phyloP scores from a whole-genome alignment of 2,329 filamentous ascomycete genomes.

The Uncinocarpus reesii region DNA sequence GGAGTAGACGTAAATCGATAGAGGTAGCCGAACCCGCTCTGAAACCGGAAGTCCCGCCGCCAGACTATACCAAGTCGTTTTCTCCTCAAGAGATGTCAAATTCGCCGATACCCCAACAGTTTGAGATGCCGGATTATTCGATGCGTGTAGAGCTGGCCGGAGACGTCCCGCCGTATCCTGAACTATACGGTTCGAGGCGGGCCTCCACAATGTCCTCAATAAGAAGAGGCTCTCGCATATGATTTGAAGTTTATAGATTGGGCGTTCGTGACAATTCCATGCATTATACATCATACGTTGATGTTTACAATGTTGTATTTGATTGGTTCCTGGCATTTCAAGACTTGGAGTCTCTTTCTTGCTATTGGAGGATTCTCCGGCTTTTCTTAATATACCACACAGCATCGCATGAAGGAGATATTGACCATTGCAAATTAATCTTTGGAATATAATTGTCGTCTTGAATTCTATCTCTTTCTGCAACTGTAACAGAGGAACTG shows the following conservation, averaged over 20 bases:
- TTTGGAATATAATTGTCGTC: too few relatives aligned
- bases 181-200: background rate
- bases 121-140: conserved; percentile 4
- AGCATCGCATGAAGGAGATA: too few relatives aligned
- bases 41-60: background rate
- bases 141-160: conserved; percentile 5
- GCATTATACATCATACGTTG: too few relatives aligned
- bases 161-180: conserved; percentile 3
- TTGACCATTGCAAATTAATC: too few relatives aligned
- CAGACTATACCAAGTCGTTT: background rate
- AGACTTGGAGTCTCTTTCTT: too few relatives aligned
- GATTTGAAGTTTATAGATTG: background rate
- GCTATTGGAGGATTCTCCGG: too few relatives aligned
- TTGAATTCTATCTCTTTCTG: too few relatives aligned
- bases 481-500: too few relatives aligned
- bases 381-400: too few relatives aligned
- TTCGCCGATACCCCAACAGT: conserved; percentile 5
- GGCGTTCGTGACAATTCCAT: too few relatives aligned
- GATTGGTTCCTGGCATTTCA: too few relatives aligned
- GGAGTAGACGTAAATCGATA: background rate
- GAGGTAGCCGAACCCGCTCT: background rate
- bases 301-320: too few relatives aligned
- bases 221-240: background rate
- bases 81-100: conserved; percentile 7
- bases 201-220: background rate